Base-by-base conservation (phyloP, 768 basidiomycete genomes). In the Sarcodon sp. region DNA sequence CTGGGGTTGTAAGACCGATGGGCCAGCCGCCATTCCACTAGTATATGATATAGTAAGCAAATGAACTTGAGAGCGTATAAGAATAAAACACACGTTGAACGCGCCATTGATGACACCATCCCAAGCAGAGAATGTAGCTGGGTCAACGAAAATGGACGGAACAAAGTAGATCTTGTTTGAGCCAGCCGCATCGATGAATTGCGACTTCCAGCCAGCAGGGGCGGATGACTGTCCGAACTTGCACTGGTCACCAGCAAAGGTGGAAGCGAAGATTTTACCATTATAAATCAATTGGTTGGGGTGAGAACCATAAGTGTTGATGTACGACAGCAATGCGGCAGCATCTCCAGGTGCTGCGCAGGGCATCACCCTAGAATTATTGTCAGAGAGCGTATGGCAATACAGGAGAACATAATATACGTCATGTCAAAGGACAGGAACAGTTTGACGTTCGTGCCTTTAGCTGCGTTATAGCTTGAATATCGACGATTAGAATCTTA, bases 371-470 rank as follows among this genome's bases (percentile, higher is more conserved):
- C 62, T 66, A 31, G n/a, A 41, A 41, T 8, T 9, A 11, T 13
- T 13, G 37, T 41, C 4, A 41, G 39, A 15, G 10, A 38, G 7
- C 16, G 39, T 15, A 8, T 13, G 2, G 4, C 39, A 9, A 27
- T 13, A 11, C 7, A 11, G 13, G 27, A 9, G 13, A 41, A 8
- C 16, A 11, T 21, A 47, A 72, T 70, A 54, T 55, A 83, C 79
- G 77, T 66, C 86, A 86, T 87, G 57, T 89, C 87, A 45, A 88
- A 75, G 11, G 82, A 86, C 50, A 88, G 56, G 64, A 87, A 87
- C 45, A 89, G 65, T 59, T 82, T 76, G 61, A 79, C 67, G 46
- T 45, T 53, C 1, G 59, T 57, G 33, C 56, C 57, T 11, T 64
- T 64, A 15, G 76, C 75, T 8, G 64, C 62, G 12, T 55, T 67